Base-by-base conservation (phyloP, 2,329 filamentous ascomycete species). In the Pseudocercospora musae region DNA sequence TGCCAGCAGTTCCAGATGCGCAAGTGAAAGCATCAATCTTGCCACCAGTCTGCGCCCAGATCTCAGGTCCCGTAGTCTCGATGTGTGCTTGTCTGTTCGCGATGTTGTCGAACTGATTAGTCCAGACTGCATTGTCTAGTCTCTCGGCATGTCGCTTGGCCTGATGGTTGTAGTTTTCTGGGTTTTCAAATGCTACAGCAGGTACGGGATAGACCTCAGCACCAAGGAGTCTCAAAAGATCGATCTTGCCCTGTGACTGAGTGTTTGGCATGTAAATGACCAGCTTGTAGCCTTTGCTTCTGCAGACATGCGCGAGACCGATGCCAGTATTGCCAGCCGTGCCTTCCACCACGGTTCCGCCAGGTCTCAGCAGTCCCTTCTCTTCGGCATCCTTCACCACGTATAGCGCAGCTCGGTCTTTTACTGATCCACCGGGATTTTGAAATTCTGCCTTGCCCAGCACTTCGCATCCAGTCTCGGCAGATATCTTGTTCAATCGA, bases 251-350 rank as follows among this genome's bases (percentile, higher is more conserved):
- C 80, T 96, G 94, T 20, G 93, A 96, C 80, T 98, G 95, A 54
- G 94, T 98, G 82, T 99, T 90, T 72, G 95, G 95, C 95, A 99
- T 98, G 86, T 98, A 99, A 76, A 99, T 99, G 74, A 98, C 93
- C 56, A 96, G 87, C 76, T 89, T 89, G 84, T 99, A 98, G 44
- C 94, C 95, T 72, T 89, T 89, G 40, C 89, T 91, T 64, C 94
- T 87, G 80, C 95, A 98, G 60, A 99, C 95, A 79, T 98, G 95
- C 20, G 95, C 95, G 48, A 99, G 89, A 1, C 95, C 95, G 77
- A 99, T 99, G 68, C 95, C 95, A 29, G 95, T 99, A 82, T 98
- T 99, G 58, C 95, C 95, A 0, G 95, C 95, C 4, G 95, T 99
- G 65, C 95, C 95, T 80, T 99, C 95, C 62, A 99, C 90, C 11